Percentiles rank a stretch among this genome's conserved stretches.
Conservation (phyloP, 331 rosid genomes). For the Quercus phellos region DNA sequence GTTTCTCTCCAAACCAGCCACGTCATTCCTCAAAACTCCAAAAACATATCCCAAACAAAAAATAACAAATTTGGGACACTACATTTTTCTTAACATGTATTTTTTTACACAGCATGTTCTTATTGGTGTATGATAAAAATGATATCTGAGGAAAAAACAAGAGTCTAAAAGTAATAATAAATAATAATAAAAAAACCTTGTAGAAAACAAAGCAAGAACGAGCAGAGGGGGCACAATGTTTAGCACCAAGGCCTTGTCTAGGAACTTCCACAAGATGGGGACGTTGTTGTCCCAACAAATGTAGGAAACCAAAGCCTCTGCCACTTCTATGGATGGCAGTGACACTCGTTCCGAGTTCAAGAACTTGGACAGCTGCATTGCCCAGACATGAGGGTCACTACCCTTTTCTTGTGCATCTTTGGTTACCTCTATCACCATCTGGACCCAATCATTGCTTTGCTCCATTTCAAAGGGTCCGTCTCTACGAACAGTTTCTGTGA, state of each 20-base stretch:
- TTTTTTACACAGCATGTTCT: too few species aligned
- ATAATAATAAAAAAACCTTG: constrained; percentile 37
- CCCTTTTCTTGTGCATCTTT: constrained; percentile 80
- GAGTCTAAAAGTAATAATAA: not conserved
- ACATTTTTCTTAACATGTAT: too few species aligned
- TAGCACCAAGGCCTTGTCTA: constrained; percentile 69
- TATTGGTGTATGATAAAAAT: too few species aligned
- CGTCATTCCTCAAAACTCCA: too few species aligned
- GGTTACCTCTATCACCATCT: constrained; percentile 58
- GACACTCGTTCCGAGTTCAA: constrained; percentile 66
- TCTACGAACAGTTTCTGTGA: too few species aligned
- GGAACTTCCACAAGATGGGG: constrained; percentile 87
- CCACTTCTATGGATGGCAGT: constrained; percentile 71
- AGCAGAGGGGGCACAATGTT: constrained; percentile 82
- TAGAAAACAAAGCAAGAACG: constrained; percentile 74
- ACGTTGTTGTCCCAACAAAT: constrained; percentile 95
- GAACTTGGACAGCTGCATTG: constrained; percentile 60
- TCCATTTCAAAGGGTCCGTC: too few species aligned
- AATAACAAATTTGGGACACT: too few species aligned
- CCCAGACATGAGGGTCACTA: constrained; percentile 84
- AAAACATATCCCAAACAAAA: too few species aligned
- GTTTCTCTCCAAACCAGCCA: too few species aligned
- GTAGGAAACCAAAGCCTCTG: constrained; percentile 64
- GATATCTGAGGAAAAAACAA: not conserved
- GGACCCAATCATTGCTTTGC: too few species aligned